phyloP scores from a whole-genome alignment of 306 rosid genomes.

The Herpetospermum pedunculosum region DNA sequence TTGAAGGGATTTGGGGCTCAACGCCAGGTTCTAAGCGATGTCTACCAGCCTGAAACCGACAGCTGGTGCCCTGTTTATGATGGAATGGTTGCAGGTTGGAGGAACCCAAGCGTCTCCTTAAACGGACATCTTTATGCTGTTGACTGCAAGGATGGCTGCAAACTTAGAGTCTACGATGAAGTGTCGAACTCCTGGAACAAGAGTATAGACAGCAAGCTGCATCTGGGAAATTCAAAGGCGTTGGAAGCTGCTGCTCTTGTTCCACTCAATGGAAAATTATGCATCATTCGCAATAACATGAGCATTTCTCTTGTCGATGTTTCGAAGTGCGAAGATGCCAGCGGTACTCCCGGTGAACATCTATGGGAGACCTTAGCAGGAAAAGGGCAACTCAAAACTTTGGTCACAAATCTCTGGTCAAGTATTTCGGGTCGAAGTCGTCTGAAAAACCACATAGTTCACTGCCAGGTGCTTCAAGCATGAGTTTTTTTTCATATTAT shows the following conservation, averaged over 20 bases:
- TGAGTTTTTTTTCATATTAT: conserved; percentile 18
- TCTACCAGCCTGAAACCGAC: conserved; percentile 77
- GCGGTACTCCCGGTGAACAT: conserved; percentile 44
- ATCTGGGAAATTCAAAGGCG: conserved; percentile 76
- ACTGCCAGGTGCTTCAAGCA: conserved; percentile 96
- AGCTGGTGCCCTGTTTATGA: conserved; percentile 69
- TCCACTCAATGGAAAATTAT: conserved; percentile 83
- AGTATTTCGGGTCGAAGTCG: conserved; percentile 77
- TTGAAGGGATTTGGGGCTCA: conserved; percentile 85
- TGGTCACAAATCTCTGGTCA: conserved; percentile 82
- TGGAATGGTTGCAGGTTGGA: conserved; percentile 94
- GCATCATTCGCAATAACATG: conserved; percentile 92
- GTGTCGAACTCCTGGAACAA: conserved; percentile 75
- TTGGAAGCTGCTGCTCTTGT: conserved; percentile 94
- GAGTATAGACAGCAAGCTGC: conserved; percentile 88
- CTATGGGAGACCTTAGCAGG: conserved; percentile 95
- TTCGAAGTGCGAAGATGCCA: conserved; percentile 37
- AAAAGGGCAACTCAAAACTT: conserved; percentile 63
- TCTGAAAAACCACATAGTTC: conserved; percentile 89
- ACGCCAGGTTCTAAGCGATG: conserved; percentile 80
- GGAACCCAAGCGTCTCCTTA: conserved; percentile 83
- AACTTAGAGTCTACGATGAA: conserved; percentile 69
- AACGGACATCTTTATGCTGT: conserved; percentile 79
- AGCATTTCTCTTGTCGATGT: conserved; percentile 90
- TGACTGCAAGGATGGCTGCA: conserved; percentile 91